Conservation (phyloP, 2,329 filamentous ascomycete species). For the Fusarium verrucosum region DNA sequence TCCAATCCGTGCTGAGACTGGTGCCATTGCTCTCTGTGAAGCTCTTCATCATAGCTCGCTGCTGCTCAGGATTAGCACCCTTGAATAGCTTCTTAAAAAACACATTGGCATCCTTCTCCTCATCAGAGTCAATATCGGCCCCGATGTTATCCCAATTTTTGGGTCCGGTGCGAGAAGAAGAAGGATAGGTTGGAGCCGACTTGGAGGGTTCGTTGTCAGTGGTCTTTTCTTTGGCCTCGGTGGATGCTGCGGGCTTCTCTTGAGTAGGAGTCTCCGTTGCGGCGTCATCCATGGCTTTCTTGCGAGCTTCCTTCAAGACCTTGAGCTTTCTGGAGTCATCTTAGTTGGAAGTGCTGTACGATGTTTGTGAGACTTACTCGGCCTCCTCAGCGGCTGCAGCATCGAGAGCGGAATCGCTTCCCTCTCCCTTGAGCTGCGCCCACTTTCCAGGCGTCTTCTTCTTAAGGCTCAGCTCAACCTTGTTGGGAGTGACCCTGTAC, state of each 20-base stretch:
- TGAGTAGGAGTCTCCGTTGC: background rate
- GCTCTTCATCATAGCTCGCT: constrained; percentile 97
- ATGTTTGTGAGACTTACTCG: constrained; percentile 31
- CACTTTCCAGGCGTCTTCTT: constrained; percentile 78
- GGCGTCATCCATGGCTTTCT: constrained; percentile 35
- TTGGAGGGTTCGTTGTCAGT: constrained; percentile 2
- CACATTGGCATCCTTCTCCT: constrained; percentile 71
- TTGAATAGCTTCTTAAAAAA: constrained; percentile 95
- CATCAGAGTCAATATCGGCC: constrained; percentile 63
- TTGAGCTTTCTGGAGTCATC: constrained; percentile 21
- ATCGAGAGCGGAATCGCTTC: background rate
- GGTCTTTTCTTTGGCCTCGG: constrained; percentile 19
- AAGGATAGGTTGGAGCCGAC: constrained; percentile 71
- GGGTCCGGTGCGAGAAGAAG: constrained; percentile 81
- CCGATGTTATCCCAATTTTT: constrained; percentile 92
- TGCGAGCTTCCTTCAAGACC: constrained; percentile 32
- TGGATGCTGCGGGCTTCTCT: background rate
- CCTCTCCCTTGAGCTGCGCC: constrained; percentile 51
- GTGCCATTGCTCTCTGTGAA: constrained; percentile 95
- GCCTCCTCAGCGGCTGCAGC: constrained; percentile 8
- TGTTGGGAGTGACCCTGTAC: constrained; percentile 75
- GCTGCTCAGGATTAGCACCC: constrained; percentile 78
- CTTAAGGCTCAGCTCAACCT: constrained; percentile 78
- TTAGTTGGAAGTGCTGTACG: background rate
- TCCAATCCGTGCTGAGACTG: constrained; percentile 90